These are phyloP conservation scores for Giardia muris DNA, from an alignment of 208 protist genomes.

Conservation along the genomic window DNA sequence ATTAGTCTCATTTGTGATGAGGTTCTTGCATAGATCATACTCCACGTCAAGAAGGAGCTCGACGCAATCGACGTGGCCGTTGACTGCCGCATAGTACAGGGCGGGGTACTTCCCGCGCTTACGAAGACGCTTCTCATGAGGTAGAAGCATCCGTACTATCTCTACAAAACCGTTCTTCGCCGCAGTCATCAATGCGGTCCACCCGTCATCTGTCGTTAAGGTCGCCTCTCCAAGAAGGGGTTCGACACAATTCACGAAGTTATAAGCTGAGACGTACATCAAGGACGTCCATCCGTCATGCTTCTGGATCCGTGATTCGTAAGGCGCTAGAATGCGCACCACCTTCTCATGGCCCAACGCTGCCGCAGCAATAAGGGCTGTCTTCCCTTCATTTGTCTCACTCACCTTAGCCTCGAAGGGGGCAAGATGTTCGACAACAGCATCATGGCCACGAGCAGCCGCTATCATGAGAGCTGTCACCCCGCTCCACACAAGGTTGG, in stretches of 20 bases:
- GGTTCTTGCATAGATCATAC: not conserved
- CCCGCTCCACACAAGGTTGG: not conserved
- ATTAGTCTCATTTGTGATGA: not conserved
- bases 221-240: not conserved
- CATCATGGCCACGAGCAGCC: not conserved
- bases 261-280: not conserved
- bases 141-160: not conserved
- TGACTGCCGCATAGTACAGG: not conserved
- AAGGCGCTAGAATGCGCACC: not conserved
- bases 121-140: not conserved
- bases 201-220: not conserved
- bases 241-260: not conserved
- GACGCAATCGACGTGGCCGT: not conserved
- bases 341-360: not conserved
- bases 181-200: not conserved
- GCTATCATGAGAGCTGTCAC: not conserved
- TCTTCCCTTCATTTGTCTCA: not conserved
- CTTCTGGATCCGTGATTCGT: not conserved
- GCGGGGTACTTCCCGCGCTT: not conserved
- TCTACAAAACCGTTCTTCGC: not conserved
- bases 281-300: not conserved
- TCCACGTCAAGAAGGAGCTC: not conserved
- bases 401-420: not conserved
- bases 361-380: not conserved
- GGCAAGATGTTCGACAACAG: not conserved